Conservation (phyloP, 2,329 filamentous ascomycete species). For the Aureobasidium mangrovei region DNA sequence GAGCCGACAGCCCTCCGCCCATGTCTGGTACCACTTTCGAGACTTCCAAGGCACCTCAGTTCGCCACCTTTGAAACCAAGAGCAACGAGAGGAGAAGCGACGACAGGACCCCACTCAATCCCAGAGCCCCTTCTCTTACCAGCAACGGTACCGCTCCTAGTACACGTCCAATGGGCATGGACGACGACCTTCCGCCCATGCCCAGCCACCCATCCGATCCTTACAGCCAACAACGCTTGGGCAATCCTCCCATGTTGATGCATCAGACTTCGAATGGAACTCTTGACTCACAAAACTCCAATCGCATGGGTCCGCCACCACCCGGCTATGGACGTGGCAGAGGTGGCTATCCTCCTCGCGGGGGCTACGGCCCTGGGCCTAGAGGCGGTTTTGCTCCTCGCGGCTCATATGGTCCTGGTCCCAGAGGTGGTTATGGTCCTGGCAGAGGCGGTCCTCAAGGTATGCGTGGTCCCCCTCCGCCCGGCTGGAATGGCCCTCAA, state of each 20-base stretch:
- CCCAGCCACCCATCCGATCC: conserved; percentile 18
- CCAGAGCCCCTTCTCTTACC: conserved; percentile 50
- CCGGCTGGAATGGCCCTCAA: conserved; percentile 24
- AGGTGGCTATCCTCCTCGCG: conserved; percentile 21
- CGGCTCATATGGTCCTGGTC: conserved; percentile 42
- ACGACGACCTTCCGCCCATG: conserved; percentile 34
- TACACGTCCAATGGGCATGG: conserved; percentile 27
- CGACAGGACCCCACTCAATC: conserved; percentile 62
- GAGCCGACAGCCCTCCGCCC: conserved; percentile 47
- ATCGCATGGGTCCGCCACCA: conserved; percentile 26
- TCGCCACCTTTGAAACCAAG: conserved; percentile 56
- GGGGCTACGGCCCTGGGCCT: conserved; percentile 12
- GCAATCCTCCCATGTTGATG: conserved; percentile 46
- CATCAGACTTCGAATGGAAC: conserved; percentile 41
- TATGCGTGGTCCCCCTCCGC: conserved; percentile 26
- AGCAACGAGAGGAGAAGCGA: conserved; percentile 53
- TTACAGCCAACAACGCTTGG: conserved; percentile 38
- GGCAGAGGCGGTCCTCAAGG: conserved; percentile 28
- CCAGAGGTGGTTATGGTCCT: conserved; percentile 35
- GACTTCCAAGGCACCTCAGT: conserved; percentile 43
- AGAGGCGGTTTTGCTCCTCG: conserved; percentile 41
- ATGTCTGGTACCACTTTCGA: conserved; percentile 47
- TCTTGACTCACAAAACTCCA: conserved; percentile 30
- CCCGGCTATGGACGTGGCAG: conserved; percentile 21
- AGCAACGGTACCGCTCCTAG: conserved; percentile 22